A percentile compares a stretch with the other conserved stretches of the same genome.
Evolutionary conservation across 106 monocot genomes (phyloP).

Genomic region (Dendrobium nobile): DNA sequence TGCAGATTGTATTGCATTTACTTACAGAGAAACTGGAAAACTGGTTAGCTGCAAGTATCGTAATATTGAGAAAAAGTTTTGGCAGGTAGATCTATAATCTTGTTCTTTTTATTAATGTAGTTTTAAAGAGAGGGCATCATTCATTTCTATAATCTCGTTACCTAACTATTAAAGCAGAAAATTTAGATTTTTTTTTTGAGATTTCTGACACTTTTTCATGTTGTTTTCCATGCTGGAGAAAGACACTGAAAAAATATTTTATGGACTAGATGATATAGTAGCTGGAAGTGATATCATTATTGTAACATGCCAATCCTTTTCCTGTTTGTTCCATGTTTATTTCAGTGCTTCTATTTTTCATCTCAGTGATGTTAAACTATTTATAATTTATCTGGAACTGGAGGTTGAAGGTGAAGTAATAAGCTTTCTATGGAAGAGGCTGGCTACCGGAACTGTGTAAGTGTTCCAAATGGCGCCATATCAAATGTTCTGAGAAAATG

Average conservation of each 20-base stretch:
- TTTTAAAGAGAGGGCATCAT: neutral
- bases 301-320: slow-evolving; percentile 33
- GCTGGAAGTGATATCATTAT: slow-evolving; percentile 63
- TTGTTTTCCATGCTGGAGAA: slow-evolving; percentile 41
- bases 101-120: neutral
- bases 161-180: neutral
- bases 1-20: slow-evolving; percentile 80
- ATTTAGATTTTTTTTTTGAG: neutral
- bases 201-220: slow-evolving; percentile 14
- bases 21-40: slow-evolving; percentile 61
- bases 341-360: neutral
- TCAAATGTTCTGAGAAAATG: slow-evolving; percentile 32
- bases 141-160: neutral
- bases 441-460: slow-evolving; percentile 65
- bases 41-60: slow-evolving; percentile 93
- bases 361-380: neutral
- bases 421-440: slow-evolving; percentile 81
- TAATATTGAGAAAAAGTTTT: slow-evolving; percentile 60
- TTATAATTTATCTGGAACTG: neutral
- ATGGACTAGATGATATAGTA: slow-evolving; percentile 87
- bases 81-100: slow-evolving; percentile 43
- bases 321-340: neutral
- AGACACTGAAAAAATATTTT: slow-evolving; percentile 73
- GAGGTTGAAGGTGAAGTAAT: slow-evolving; percentile 83
- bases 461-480: slow-evolving; percentile 79